Evolutionary conservation across 2,329 filamentous ascomycete genomes (phyloP).

Genomic region (Claviceps monticola): DNA sequence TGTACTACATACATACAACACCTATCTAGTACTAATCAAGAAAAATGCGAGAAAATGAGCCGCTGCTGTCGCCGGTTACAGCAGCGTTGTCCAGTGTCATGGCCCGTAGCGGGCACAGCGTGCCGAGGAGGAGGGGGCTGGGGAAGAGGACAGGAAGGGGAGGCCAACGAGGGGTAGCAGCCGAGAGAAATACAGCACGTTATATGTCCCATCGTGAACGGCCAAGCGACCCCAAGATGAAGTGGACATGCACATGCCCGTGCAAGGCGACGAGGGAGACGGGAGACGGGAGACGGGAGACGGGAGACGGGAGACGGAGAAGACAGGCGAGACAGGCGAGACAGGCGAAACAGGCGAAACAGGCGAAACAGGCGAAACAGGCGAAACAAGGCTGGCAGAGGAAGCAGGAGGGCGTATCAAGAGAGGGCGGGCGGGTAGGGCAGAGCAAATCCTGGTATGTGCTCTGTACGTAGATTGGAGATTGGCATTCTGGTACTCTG

Average conservation of each 20-base stretch:
- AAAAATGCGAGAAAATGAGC: no score
- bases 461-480: no score
- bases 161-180: neutral
- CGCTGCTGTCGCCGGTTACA: no score
- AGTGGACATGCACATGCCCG: neutral
- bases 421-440: neutral
- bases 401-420: neutral
- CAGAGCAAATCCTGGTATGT: neutral
- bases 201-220: conserved; percentile 6
- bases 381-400: neutral
- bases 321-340: neutral
- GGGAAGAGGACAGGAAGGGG: neutral
- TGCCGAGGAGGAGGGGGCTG: neutral
- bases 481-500: no score
- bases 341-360: neutral
- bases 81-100: no score
- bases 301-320: neutral
- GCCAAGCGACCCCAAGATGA: neutral
- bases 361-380: neutral
- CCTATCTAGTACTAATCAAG: no score
- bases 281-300: neutral
- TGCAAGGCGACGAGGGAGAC: neutral
- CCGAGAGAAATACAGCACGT: conserved; percentile 1
- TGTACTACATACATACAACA: no score
- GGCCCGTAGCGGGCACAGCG: no score